Evolutionary conservation across 73 alveolate genomes (phyloP), one percentile per base, ranked within the genome.

Genomic region (Paraurostyla sp.): DNA sequence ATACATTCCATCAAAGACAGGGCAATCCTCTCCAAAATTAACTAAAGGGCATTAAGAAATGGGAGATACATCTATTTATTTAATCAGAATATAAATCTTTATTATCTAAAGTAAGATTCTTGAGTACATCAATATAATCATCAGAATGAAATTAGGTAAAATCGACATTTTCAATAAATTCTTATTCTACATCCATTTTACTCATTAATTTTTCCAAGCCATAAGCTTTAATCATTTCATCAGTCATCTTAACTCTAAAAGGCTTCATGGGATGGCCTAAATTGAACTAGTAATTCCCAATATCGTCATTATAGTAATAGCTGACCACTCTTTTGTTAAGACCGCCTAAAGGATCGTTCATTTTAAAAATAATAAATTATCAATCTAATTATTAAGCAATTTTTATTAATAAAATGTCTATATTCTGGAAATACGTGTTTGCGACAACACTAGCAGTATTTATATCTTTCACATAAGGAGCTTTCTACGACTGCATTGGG

Each of bases 251-350:
- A 56, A 98, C 93, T 85, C 99, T 73, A 69, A 94, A 95, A 13
- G 99, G 99, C 69, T 98, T 98, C 99, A 98, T 98, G 15, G 99
- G 99, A 91, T 98, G 99, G 83, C 92, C 98, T 76, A 95, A 94
- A 9, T 99, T 99, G 93, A 96, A 98, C 86, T 97, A 93, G 93
- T 86, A 98, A 69, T 92, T 90, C n/a, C 99, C 99, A 0, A 98
- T 92, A 65, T 97, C 97, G 56, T 93, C 92, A 86, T 97, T 96
- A 60, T 98, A 97, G 87, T 96, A 96, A 91, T 98, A 98, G 52
- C 99, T 98, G 32, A 96, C 98, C 89, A 97, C 90, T 54, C 92
- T 71, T 43, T 84, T 89, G 43, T 90, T 82, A 41, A 30, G 65
- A 49, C 87, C 87, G 87, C 87, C 87, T 16, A 75, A 51, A 27